phyloP scores from a whole-genome alignment of 306 rosid species.

The Pyrus communis region DNA sequence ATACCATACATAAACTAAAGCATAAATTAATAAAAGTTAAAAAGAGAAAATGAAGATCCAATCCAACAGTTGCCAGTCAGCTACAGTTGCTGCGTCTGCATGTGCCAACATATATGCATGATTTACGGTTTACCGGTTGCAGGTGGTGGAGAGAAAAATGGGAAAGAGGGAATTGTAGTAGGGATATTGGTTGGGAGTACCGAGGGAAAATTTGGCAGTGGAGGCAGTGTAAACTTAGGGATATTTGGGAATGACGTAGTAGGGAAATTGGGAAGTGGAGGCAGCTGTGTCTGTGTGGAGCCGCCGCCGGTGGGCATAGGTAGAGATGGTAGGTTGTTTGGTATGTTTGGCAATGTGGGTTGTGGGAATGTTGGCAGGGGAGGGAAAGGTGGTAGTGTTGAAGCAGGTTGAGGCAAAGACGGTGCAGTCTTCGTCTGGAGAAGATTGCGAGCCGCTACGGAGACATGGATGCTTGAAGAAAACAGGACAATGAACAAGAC shows the following conservation, averaged over 20 bases:
- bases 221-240: not conserved
- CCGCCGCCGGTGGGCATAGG: not conserved
- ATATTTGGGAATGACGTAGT: not conserved
- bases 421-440: not conserved
- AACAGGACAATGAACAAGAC: not conserved
- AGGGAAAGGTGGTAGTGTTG: not conserved
- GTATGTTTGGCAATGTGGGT: not conserved
- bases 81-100: no score
- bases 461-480: not conserved
- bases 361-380: not conserved
- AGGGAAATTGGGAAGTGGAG: not conserved
- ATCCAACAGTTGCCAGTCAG: no score
- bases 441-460: not conserved
- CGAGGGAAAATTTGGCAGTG: not conserved
- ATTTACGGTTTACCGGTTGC: conserved; percentile 29
- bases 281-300: not conserved
- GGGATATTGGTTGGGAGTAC: not conserved
- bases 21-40: no score
- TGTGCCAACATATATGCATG: not conserved
- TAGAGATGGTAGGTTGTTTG: not conserved
- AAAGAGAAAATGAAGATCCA: no score
- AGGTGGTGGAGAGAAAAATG: conserved; percentile 34
- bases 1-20: no score
- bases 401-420: not conserved
- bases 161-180: conserved; percentile 18